Evolutionary conservation across 78 protist genomes (phyloP), one percentile per base, ranked within the genome.

Genomic region (Salpingoeca rosetta): DNA sequence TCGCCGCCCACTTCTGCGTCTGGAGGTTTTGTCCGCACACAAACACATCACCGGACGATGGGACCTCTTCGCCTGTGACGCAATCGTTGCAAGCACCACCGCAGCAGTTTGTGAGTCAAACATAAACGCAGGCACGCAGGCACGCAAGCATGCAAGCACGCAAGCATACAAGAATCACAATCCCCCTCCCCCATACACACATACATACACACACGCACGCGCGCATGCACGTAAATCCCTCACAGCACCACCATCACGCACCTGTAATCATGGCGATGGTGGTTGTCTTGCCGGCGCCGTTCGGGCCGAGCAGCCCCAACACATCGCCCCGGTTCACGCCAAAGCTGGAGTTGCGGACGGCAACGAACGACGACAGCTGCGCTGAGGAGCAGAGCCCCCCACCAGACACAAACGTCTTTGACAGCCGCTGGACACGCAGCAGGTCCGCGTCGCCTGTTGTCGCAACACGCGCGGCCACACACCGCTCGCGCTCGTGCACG

Each of bases 231-330:
- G 3, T 72, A 41, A 51, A 51, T n/a, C n/a, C n/a, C n/a, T 51
- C 17, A 17, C 65, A 51, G 17, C 17, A 17, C 17, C 65, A 51
- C 65, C 65, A 51, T 7, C 65, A 17, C 31, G 7, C 65, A 51
- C 81, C 86, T 35, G 75, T 42, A 12, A 65, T 56, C 86, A 84
- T 42, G 35, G 24, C 0, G 77, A 88, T 22, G 39, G 90, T 75
- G 12, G 90, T 83, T 31, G 87, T 82, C 84, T 86, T 86, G 76
- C 85, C 84, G 0, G 89, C 85, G 25, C 89, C 89, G 76, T 86
- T 86, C 36, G 84, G 89, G 10, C 89, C 89, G 43, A 86, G 81
- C 65, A 92, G 73, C 36, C 80, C 84, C 44, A 86, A 37, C 44
- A 65, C 80, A n/a, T 72, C 75, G n/a, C 74, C 80, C 41, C 36